These are phyloP conservation scores for Emergomyces orientalis DNA, from an alignment of 2,329 filamentous ascomycete species.

Conservation along the genomic window DNA sequence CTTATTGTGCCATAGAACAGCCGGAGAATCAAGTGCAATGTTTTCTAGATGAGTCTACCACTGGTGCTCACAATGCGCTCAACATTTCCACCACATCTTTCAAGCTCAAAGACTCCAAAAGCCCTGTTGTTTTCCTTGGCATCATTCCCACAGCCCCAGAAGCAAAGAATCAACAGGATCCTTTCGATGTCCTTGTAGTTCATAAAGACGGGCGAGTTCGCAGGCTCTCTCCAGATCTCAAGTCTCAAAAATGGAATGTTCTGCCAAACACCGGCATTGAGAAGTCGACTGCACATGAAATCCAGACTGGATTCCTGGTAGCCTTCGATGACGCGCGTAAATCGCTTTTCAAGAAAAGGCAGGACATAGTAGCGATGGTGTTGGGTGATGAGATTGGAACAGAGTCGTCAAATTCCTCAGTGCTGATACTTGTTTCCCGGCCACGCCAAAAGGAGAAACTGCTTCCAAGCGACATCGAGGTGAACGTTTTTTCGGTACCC, in stretches of 20 bases:
- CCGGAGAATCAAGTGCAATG: conserved; percentile 45
- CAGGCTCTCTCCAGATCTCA: conserved; percentile 32
- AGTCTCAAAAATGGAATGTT: conserved; percentile 33
- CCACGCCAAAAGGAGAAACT: conserved; percentile 24
- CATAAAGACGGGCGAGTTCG: conserved; percentile 38
- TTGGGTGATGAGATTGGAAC: conserved; percentile 24
- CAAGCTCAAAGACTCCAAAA: conserved; percentile 29
- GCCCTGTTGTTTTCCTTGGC: conserved; percentile 32
- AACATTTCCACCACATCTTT: conserved; percentile 34
- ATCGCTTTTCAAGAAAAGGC: conserved; percentile 31
- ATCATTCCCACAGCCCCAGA: conserved; percentile 25
- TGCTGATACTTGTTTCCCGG: conserved; percentile 34
- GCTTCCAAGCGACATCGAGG: conserved; percentile 27
- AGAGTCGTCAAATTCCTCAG: conserved; percentile 26
- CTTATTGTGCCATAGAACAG: conserved; percentile 45
- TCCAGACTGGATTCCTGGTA: conserved; percentile 31
- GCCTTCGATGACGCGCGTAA: conserved; percentile 36
- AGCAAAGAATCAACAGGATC: conserved; percentile 21
- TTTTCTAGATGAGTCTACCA: conserved; percentile 43
- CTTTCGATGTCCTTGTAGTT: conserved; percentile 35
- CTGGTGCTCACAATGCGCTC: conserved; percentile 24
- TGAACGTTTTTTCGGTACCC: conserved; percentile 34
- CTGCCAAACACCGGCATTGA: conserved; percentile 28
- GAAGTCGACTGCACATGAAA: conserved; percentile 21
- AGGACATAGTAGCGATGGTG: conserved; percentile 32